Evolutionary conservation across 116 monocot species (phyloP), one percentile per base, ranked within the genome.

Genomic region (Zostera marina): DNA sequence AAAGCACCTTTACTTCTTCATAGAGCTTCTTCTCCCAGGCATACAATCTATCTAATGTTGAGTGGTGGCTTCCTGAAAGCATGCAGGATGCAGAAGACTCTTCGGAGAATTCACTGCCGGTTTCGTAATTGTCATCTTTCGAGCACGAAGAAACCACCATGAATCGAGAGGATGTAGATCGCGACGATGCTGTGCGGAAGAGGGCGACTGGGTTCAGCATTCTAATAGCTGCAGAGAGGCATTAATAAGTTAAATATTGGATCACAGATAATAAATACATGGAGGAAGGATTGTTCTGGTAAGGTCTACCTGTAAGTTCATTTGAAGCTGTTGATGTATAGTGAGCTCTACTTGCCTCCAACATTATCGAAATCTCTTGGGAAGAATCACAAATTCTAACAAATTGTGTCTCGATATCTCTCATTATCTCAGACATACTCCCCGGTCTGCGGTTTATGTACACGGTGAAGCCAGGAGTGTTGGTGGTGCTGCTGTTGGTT

Each of bases 1-100:
- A 8, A 23, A 40, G 21, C 75, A 98, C 98, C 98, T 90, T 98
- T 14, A 98, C 98, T 80, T 98, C 90, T 44, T 86, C 70, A 57
- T 86, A 98, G 60, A 98, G 69, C 65, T 98, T 98, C 74, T 90
- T 98, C 69, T 98, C 98, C 98, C 98, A 98, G 44, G 75, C 75
- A 72, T 90, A 98, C 8, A 98, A 48, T 65, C 86, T 76, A 60
- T 86, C 98, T 53, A 98, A 59, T 57, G 98, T 98, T 15, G 90
- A 83, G 21, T 90, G 83, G 53, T 98, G 98, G 49, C 90, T 86
- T 24, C 80, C 83, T 22, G 90, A 90, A 53, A 82, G 53, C 80
- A 81, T 74, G 59, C 74, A 77, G 32, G 32, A 32, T 32, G 32
- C 2, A 32, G 32, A 32, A 13, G 77, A 78, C 19, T 89, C 85